These are phyloP conservation scores for Corymbia calophylla DNA, from an alignment of 441 rosid species.

Conservation along the genomic window DNA sequence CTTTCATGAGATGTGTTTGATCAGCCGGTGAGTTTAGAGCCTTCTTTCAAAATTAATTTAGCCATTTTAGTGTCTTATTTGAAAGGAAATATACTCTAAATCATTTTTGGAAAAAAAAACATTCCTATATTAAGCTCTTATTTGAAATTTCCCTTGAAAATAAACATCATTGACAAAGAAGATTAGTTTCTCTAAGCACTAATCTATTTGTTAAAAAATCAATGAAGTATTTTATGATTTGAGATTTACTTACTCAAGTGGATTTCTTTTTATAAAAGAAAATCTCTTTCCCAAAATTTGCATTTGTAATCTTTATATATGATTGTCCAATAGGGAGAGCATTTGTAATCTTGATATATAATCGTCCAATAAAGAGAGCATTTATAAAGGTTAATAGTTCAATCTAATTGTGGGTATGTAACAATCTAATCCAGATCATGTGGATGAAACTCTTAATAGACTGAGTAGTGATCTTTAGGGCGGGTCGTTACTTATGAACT, in stretches of 20 bases:
- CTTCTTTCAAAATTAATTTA: neutral
- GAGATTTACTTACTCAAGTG: neutral
- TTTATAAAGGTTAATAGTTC: no score
- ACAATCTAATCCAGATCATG: neutral
- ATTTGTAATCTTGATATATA: no score
- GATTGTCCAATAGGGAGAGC: neutral
- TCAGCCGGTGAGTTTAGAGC: neutral
- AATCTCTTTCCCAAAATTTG: neutral
- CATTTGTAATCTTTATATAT: neutral
- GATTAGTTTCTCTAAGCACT: neutral
- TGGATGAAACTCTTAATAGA: neutral
- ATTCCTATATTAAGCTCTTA: neutral
- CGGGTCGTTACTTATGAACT: neutral
- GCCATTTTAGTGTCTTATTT: neutral
- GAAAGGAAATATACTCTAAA: neutral
- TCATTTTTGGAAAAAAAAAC: neutral
- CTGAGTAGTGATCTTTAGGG: neutral
- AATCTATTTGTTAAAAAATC: neutral
- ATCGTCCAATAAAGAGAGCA: neutral
- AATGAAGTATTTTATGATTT: neutral
- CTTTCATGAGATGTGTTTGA: neutral
- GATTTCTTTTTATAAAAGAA: neutral
- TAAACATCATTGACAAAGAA: neutral
- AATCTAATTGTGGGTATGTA: neutral
- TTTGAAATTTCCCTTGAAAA: neutral